These are phyloP conservation scores for Ophiosphaerella herpotricha DNA, from an alignment of 2,329 filamentous ascomycete genomes.

Conservation along the genomic window DNA sequence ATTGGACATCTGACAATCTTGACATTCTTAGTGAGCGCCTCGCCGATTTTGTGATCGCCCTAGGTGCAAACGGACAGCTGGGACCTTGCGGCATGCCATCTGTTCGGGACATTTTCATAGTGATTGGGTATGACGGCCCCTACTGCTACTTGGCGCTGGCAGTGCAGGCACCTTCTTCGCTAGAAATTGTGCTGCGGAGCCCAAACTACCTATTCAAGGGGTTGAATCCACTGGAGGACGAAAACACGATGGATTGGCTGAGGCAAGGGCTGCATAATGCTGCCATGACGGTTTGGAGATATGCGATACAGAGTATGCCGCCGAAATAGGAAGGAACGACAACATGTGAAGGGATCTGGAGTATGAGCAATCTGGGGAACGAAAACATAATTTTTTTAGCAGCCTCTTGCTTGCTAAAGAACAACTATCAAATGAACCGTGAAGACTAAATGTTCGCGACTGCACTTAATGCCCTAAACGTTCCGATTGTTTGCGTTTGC, in stretches of 20 bases:
- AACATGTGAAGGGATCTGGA: too few relatives aligned
- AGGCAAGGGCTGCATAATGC: conserved; percentile 6
- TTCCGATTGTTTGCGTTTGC: too few relatives aligned
- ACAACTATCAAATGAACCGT: too few relatives aligned
- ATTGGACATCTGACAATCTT: not conserved
- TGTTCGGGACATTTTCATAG: conserved; percentile 7
- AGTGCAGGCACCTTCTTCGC: not conserved
- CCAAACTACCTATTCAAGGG: conserved; percentile 1
- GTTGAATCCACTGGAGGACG: conserved; percentile 5
- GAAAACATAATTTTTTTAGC: too few relatives aligned
- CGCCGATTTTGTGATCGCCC: not conserved
- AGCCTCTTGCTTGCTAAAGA: too few relatives aligned
- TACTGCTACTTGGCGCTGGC: conserved; percentile 11
- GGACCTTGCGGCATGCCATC: conserved; percentile 7
- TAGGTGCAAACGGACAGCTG: conserved; percentile 1
- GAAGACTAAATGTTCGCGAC: too few relatives aligned
- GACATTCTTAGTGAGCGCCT: not conserved
- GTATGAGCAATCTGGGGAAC: too few relatives aligned
- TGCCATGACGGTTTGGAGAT: not conserved
- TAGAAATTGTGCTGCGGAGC: conserved; percentile 7
- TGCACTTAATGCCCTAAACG: too few relatives aligned
- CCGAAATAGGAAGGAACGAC: too few relatives aligned
- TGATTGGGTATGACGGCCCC: conserved; percentile 6
- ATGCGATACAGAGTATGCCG: not conserved
- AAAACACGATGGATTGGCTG: conserved; percentile 2